These are phyloP conservation scores for Fusarium foetens DNA, from an alignment of 2,329 filamentous ascomycete genomes.

Conservation along the genomic window DNA sequence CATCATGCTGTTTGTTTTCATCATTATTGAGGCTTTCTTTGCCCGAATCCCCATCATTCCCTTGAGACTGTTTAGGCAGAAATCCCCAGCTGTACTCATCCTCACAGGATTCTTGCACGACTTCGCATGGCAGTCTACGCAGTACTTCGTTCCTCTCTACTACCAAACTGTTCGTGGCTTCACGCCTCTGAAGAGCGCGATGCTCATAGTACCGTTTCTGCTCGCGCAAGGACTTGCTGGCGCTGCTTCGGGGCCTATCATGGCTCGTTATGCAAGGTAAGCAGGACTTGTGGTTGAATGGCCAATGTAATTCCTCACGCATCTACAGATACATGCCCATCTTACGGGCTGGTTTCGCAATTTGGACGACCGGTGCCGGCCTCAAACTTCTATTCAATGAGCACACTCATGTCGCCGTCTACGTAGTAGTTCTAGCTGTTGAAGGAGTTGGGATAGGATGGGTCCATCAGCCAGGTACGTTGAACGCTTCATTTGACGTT, in stretches of 20 bases:
- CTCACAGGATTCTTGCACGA: not conserved
- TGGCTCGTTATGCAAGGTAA: not conserved
- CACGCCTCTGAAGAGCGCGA: not conserved
- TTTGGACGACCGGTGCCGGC: not conserved
- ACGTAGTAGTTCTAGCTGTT: not conserved
- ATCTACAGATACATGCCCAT: not conserved
- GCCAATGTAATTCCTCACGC: fast-evolving
- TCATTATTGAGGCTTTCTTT: constrained; percentile 74
- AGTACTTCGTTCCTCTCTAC: not conserved
- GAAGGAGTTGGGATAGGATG: constrained; percentile 3
- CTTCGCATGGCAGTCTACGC: constrained; percentile 9
- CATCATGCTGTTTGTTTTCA: constrained; percentile 68
- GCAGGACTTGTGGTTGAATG: fast-evolving
- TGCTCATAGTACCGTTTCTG: not conserved
- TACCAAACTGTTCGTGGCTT: not conserved
- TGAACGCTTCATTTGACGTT: fast-evolving
- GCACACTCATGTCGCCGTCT: not conserved
- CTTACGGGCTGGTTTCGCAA: not conserved
- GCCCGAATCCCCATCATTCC: constrained; percentile 82
- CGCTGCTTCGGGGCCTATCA: not conserved
- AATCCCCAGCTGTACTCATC: not conserved
- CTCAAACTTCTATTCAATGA: not conserved
- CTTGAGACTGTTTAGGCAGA: not conserved
- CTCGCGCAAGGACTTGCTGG: not conserved
- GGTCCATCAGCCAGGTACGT: constrained; percentile 7